Percentiles rank a stretch among this genome's conserved stretches.
Conservation (phyloP, 306 rosid genomes). For the Gastrolobium bilobum region DNA sequence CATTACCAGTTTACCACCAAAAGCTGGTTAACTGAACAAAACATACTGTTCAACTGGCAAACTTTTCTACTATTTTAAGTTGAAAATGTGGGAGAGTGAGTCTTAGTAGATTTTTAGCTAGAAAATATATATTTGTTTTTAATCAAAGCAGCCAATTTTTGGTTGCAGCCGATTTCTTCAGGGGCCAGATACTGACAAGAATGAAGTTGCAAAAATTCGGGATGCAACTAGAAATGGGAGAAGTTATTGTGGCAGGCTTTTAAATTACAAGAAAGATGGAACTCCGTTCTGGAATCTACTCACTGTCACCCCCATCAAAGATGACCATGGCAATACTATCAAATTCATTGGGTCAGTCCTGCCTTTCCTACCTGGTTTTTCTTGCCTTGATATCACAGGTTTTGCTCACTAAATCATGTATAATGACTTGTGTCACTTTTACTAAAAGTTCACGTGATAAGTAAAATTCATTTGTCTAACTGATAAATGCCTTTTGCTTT, state of each 20-base stretch:
- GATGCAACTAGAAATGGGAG: conserved; percentile 75
- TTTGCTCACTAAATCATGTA: conserved; percentile 3
- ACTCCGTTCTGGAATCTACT: conserved; percentile 98
- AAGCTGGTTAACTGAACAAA: conserved; percentile 35
- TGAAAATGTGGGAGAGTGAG: background rate
- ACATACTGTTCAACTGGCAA: background rate
- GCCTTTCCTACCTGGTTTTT: conserved; percentile 24
- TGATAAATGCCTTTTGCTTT: conserved; percentile 26
- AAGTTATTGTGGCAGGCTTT: conserved; percentile 86
- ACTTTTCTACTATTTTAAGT: conserved; percentile 10
- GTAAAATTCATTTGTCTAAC: conserved; percentile 11
- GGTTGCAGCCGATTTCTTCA: conserved; percentile 96
- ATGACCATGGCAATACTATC: conserved; percentile 73
- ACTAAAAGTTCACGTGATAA: conserved; percentile 3
- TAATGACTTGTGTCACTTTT: conserved; percentile 4
- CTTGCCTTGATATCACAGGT: conserved; percentile 6
- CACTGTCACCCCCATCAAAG: conserved; percentile 87
- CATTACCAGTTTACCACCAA: background rate
- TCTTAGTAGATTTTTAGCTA: conserved; percentile 17
- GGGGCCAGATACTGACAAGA: conserved; percentile 85
- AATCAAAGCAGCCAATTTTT: conserved; percentile 34
- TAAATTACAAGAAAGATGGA: conserved; percentile 95
- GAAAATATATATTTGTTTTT: conserved; percentile 18
- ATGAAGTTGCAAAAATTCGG: conserved; percentile 81
- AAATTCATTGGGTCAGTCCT: conserved; percentile 84